Conservation (phyloP, 176 grass and related monocot genomes). For the Musa troglodytarum region DNA sequence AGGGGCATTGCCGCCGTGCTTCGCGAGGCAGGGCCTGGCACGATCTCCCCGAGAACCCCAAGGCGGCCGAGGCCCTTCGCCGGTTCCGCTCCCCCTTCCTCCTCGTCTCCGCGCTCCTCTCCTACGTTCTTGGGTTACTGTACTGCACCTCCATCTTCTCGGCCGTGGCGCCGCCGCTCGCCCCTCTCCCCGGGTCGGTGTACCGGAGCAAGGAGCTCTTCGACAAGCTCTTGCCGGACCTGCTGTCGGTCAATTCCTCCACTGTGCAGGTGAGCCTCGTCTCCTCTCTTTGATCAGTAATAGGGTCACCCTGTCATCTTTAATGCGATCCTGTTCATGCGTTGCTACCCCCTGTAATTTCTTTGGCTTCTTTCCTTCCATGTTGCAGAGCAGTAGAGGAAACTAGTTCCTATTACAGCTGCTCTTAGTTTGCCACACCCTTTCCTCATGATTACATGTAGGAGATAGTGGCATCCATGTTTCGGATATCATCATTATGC, state of each 20-base stretch:
- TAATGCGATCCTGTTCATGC: background rate
- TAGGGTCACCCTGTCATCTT: background rate
- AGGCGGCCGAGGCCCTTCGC: background rate
- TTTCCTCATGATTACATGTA: background rate
- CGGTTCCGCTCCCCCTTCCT: background rate
- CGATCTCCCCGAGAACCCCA: background rate
- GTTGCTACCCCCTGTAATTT: background rate
- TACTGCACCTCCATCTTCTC: background rate
- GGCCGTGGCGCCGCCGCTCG: no score
- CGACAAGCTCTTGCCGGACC: slow-evolving; percentile 5
- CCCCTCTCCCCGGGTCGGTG: background rate
- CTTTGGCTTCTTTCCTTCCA: background rate
- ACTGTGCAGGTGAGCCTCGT: background rate
- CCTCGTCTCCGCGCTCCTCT: background rate
- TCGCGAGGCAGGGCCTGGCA: background rate
- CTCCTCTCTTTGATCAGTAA: background rate
- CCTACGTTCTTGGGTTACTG: background rate
- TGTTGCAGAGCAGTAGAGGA: background rate
- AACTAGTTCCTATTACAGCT: background rate
- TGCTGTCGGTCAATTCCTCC: slow-evolving; percentile 10
- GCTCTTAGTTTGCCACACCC: background rate
- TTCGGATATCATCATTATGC: background rate
- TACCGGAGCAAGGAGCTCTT: slow-evolving; percentile 21
- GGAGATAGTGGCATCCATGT: background rate
- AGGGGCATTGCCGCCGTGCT: slow-evolving; percentile 5